These are phyloP conservation scores for Alnus rubra DNA, from an alignment of 306 rosid genomes.

Conservation along the genomic window DNA sequence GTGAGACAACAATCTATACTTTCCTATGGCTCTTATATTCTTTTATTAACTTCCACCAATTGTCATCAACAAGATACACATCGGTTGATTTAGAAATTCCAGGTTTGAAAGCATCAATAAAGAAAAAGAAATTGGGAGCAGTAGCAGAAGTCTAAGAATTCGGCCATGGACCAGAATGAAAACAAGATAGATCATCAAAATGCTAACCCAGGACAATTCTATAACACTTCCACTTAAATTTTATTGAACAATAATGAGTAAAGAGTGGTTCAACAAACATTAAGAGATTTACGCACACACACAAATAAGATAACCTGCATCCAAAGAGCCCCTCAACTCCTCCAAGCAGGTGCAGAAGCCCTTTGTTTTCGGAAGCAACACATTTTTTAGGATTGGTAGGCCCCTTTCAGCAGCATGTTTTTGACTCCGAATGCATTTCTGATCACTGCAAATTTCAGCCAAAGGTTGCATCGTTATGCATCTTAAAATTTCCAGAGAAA, in stretches of 20 bases:
- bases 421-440: constrained; percentile 69
- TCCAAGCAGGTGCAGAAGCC: constrained; percentile 71
- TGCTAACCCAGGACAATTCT: background rate
- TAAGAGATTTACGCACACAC: constrained; percentile 19
- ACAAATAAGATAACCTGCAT: constrained; percentile 53
- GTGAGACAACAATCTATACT: background rate
- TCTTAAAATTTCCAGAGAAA: constrained; percentile 7
- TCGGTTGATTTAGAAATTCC: background rate
- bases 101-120: background rate
- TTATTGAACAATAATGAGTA: background rate
- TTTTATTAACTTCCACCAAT: background rate
- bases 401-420: constrained; percentile 73
- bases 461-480: background rate
- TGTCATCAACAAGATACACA: background rate
- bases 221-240: background rate
- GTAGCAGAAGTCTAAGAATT: background rate
- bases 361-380: constrained; percentile 74
- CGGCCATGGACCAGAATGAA: background rate
- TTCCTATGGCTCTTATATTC: background rate
- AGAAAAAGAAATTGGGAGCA: background rate
- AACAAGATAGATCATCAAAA: constrained; percentile 2
- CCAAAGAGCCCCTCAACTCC: constrained; percentile 53
- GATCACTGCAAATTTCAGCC: constrained; percentile 44
- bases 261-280: background rate
- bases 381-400: constrained; percentile 61